Evolutionary conservation across 768 basidiomycete species (phyloP), one percentile per base, ranked within the genome.

Genomic region (Pulveroboletus frians): DNA sequence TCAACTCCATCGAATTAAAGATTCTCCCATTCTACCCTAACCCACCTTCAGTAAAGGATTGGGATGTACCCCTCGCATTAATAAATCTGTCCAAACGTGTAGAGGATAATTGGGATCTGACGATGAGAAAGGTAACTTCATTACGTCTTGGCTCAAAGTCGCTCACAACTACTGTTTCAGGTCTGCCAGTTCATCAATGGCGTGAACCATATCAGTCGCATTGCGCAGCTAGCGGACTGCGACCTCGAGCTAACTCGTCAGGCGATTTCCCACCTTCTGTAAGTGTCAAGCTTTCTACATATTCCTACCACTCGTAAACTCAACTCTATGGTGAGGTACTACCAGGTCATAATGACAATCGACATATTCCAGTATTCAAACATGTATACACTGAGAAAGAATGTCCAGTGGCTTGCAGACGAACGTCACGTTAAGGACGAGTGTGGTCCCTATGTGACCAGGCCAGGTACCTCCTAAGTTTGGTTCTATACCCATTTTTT

Each of bases 311-410:
- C n/a, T 34, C 32, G 37, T 39, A 47, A 35, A 5, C 55, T 60
- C 29, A 47, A 32, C 38, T 21, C 20, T 26, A 49, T 15, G 39
- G 21, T n/a, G 54, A 94, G 92, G 38, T 96, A 92, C 62, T 97
- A 98, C 64, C 92, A 96, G 71, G 92, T 94, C 36, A 83, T 96
- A 55, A 92, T 98, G 88, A 88, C 84, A 54, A 83, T 94, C 47
- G 96, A 99, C 70, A 91, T 98, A 38, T 99, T 99, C 66, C 94
- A 96, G 66, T 95, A 87, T 66, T 92, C 92, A 14, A 98, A 98
- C 67, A 92, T 95, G 84, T 99, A 99, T 64, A 92, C 92, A 1
- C 75, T 93, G 23, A 81, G 87, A 44, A 89, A 87, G 57, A 85
- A 83, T 52, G 81, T 96, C 20, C 84, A 92, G 57, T 91, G 87